Evolutionary conservation across 768 basidiomycete species (phyloP).

Genomic region (Amanita rubescens): DNA sequence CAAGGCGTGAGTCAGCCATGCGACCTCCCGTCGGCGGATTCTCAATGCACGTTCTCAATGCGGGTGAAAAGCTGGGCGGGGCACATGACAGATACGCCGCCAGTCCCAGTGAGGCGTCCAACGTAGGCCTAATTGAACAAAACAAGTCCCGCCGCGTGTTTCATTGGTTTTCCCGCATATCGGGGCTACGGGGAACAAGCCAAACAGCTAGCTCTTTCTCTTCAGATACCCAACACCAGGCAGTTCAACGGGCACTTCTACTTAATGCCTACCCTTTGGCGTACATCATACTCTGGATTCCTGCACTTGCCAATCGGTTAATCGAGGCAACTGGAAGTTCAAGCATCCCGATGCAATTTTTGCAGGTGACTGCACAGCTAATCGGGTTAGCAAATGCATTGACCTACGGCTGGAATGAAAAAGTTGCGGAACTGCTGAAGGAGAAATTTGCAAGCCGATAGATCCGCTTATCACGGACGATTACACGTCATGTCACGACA

Average conservation of each 20-base stretch:
- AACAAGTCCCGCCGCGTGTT: neutral
- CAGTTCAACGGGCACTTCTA: conserved; percentile 4
- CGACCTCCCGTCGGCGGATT: neutral
- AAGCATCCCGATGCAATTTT: conserved; percentile 5
- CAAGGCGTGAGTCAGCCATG: neutral
- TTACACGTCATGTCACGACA: too few species aligned
- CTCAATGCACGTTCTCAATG: neutral
- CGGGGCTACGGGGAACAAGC: neutral
- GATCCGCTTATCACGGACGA: neutral
- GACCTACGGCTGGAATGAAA: conserved; percentile 12
- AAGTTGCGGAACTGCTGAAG: conserved; percentile 5
- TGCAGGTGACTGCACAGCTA: conserved; percentile 11
- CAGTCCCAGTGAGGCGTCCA: neutral
- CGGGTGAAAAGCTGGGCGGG: neutral
- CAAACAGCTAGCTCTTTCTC: neutral
- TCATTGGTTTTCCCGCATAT: neutral
- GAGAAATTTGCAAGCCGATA: neutral
- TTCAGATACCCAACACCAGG: neutral
- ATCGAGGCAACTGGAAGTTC: conserved; percentile 10
- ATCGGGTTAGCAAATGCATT: conserved; percentile 12
- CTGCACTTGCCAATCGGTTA: conserved; percentile 11
- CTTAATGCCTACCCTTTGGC: conserved; percentile 13
- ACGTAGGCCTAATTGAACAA: neutral
- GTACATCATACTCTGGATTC: conserved; percentile 13
- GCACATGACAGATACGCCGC: neutral